Evolutionary conservation across 2,329 filamentous ascomycete genomes (phyloP).

Genomic region (Chrysoporthe deuterocubensis): DNA sequence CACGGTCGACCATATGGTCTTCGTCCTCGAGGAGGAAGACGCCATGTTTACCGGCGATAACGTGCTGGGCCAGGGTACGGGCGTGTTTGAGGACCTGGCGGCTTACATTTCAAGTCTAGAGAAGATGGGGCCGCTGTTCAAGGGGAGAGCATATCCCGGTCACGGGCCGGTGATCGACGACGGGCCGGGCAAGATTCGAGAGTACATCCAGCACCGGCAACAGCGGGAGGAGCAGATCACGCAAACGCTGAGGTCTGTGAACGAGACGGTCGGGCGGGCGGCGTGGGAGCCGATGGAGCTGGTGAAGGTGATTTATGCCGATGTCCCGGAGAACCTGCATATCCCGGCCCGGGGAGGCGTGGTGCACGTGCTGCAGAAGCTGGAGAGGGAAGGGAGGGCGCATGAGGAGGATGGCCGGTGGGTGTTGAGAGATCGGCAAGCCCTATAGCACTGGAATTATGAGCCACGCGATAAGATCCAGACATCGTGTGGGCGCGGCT

Average conservation of each 20-base stretch:
- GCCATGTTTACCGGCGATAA: conserved; percentile 78
- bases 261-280: conserved; percentile 33
- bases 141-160: conserved; percentile 79
- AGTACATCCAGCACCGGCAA: conserved; percentile 83
- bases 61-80: conserved; percentile 73
- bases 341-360: conserved; percentile 76
- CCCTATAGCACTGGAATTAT: conserved; percentile 39
- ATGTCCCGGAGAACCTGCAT: conserved; percentile 77
- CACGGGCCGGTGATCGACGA: conserved; percentile 82
- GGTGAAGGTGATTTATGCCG: conserved; percentile 84
- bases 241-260: conserved; percentile 57
- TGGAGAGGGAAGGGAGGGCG: conserved; percentile 74
- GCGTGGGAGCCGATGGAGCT: conserved; percentile 76
- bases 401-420: conserved; percentile 44
- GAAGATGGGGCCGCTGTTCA: conserved; percentile 64
- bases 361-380: conserved; percentile 77
- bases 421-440: conserved; percentile 48
- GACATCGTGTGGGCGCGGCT: neutral
- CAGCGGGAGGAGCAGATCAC: conserved; percentile 81
- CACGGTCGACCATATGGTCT: conserved; percentile 69
- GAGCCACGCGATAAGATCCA: neutral
- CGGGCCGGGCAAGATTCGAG: conserved; percentile 70
- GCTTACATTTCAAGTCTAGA: conserved; percentile 65
- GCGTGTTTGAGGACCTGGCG: conserved; percentile 71
- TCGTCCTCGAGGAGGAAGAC: conserved; percentile 63